phyloP scores from a whole-genome alignment of 1,284 basidiomycete genomes.

The Earliella scabrosa region DNA sequence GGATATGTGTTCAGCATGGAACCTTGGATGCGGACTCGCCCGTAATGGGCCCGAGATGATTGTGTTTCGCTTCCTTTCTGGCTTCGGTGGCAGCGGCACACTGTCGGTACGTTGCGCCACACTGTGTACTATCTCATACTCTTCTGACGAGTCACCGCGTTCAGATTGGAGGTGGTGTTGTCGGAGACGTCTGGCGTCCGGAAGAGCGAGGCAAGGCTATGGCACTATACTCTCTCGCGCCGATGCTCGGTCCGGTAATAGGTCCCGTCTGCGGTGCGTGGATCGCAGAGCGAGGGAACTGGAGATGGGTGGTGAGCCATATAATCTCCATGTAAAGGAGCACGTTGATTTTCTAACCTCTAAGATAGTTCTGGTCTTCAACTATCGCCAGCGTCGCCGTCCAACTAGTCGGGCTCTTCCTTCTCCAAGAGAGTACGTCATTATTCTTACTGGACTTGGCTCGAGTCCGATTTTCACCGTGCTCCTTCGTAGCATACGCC shows the following conservation, averaged over 20 bases:
- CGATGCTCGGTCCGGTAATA: conserved; percentile 47
- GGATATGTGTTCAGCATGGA: conserved; percentile 53
- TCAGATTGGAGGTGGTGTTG: conserved; percentile 48
- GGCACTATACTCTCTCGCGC: conserved; percentile 51
- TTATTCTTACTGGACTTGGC: not conserved
- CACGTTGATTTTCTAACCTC: not conserved
- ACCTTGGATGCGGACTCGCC: conserved; percentile 68
- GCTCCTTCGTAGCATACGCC: conserved; percentile 39
- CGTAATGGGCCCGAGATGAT: conserved; percentile 59
- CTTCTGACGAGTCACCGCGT: no score
- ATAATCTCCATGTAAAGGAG: no score
- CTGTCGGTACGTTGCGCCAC: conserved; percentile 44
- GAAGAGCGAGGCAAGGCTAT: conserved; percentile 51
- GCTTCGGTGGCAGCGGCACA: conserved; percentile 67
- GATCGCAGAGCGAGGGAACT: conserved; percentile 43
- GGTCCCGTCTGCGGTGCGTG: conserved; percentile 45
- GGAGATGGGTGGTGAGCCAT: conserved; percentile 42
- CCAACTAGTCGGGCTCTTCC: conserved; percentile 45
- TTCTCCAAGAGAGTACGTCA: conserved; percentile 46
- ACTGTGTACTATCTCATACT: no score
- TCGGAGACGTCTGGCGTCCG: conserved; percentile 53
- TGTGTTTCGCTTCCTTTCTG: conserved; percentile 67
- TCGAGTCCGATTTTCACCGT: not conserved
- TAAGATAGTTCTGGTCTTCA: conserved; percentile 43
- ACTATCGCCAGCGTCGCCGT: conserved; percentile 41